phyloP scores from a whole-genome alignment of 306 rosid genomes.

The Cucumis melo region DNA sequence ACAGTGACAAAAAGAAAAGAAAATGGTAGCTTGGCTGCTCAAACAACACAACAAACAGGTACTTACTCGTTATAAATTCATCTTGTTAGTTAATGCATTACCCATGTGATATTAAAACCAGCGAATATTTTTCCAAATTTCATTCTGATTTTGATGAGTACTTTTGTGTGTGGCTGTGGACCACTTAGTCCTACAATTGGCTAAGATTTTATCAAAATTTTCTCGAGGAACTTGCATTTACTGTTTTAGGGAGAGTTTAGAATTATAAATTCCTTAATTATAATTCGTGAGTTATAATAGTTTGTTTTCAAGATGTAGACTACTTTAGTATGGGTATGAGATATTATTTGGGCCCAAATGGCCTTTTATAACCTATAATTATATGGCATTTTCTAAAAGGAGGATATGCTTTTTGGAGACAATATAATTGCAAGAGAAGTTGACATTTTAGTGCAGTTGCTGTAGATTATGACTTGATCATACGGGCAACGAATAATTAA shows the following conservation, averaged over 20 bases:
- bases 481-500: background rate
- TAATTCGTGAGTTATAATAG: too few species aligned
- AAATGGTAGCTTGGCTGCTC: background rate
- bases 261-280: too few species aligned
- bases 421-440: background rate
- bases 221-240: background rate
- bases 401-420: background rate
- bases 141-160: background rate
- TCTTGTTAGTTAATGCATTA: background rate
- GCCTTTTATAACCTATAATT: background rate
- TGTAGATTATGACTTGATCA: background rate
- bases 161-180: background rate
- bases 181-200: background rate
- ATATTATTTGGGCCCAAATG: too few species aligned
- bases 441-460: background rate
- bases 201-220: background rate
- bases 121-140: background rate
- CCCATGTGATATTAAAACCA: slow-evolving; percentile 3
- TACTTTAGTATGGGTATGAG: too few species aligned
- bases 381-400: background rate
- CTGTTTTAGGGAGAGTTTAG: too few species aligned
- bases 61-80: background rate
- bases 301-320: too few species aligned
- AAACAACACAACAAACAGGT: slow-evolving; percentile 1
- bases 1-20: slow-evolving; percentile 1